Evolutionary conservation across 164 flowering plant species (phyloP).

Genomic region (Vitis amurensis): DNA sequence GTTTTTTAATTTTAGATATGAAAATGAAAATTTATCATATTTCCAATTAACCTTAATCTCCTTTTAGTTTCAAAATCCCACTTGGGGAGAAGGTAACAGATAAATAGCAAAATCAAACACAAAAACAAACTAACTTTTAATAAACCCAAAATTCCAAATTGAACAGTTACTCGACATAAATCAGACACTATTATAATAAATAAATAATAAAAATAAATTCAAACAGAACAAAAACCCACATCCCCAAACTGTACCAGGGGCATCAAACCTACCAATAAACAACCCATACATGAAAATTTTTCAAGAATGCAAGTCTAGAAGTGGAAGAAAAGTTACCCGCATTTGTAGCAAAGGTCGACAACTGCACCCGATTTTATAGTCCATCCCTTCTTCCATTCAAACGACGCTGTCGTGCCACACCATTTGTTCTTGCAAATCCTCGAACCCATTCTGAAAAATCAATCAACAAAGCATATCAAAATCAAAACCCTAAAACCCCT

Average conservation of each 20-base stretch:
- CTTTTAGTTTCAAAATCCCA: too few relatives aligned
- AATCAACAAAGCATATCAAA: constrained; percentile 14
- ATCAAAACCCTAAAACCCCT: constrained; percentile 25
- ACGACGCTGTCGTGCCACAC: constrained; percentile 39
- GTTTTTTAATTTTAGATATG: too few relatives aligned
- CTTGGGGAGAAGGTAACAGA: too few relatives aligned
- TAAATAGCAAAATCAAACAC: not conserved
- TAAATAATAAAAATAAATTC: too few relatives aligned
- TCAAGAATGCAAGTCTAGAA: not conserved
- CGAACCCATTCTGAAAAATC: constrained; percentile 38
- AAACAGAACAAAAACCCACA: not conserved
- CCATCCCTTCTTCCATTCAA: constrained; percentile 68
- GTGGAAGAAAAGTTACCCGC: constrained; percentile 48
- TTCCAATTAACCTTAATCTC: too few relatives aligned
- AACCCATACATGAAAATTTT: not conserved
- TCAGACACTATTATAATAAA: too few relatives aligned
- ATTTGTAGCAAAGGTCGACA: constrained; percentile 55
- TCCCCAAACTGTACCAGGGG: constrained; percentile 15
- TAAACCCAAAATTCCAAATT: not conserved
- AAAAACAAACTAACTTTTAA: constrained; percentile 1
- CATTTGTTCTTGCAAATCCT: constrained; percentile 58
- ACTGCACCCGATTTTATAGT: constrained; percentile 58
- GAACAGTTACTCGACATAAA: not conserved
- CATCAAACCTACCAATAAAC: not conserved
- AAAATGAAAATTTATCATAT: too few relatives aligned